A percentile compares a stretch with the other conserved stretches of the same genome.
Evolutionary conservation across 208 protist species (phyloP).

Genomic region (Leishmania gerbilli): DNA sequence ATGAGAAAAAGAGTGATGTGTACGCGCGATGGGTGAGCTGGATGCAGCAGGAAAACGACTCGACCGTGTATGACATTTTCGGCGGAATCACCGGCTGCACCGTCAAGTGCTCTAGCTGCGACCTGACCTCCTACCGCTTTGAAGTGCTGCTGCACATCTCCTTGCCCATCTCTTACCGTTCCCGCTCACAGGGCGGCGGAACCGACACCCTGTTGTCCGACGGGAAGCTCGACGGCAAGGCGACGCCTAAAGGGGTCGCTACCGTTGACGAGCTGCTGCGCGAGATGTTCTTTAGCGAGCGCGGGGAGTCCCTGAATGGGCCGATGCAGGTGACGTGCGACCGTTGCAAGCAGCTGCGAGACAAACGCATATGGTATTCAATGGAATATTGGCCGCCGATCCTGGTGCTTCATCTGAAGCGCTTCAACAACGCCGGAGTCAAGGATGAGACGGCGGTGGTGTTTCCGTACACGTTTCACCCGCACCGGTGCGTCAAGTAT

Average conservation of each 20-base stretch:
- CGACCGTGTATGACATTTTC: slow-evolving; percentile 83
- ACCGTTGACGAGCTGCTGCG: slow-evolving; percentile 49
- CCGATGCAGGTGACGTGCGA: slow-evolving; percentile 67
- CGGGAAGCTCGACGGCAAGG: background rate
- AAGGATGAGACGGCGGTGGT: slow-evolving; percentile 65
- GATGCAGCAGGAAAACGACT: slow-evolving; percentile 53
- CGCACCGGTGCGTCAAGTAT: slow-evolving; percentile 47
- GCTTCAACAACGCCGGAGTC: slow-evolving; percentile 60
- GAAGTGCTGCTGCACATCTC: slow-evolving; percentile 82
- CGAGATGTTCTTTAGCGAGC: slow-evolving; percentile 56
- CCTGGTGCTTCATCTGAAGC: slow-evolving; percentile 83
- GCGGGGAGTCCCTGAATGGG: slow-evolving; percentile 50
- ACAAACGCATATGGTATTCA: slow-evolving; percentile 43
- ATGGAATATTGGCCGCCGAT: slow-evolving; percentile 69
- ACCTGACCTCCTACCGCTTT: slow-evolving; percentile 60
- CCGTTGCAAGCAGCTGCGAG: slow-evolving; percentile 58
- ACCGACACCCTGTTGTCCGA: background rate
- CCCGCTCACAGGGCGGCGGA: background rate
- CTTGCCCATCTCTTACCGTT: slow-evolving; percentile 46
- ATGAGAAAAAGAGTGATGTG: slow-evolving; percentile 54
- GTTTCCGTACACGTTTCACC: slow-evolving; percentile 60
- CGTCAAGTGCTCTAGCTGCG: slow-evolving; percentile 56
- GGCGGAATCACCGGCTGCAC: slow-evolving; percentile 63
- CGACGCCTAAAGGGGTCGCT: slow-evolving; percentile 3
- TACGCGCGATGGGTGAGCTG: slow-evolving; percentile 58